A percentile compares a stretch with the other conserved stretches of the same genome.
Conservation (phyloP, 257 asterid genomes). For the Capsicum pubescens region DNA sequence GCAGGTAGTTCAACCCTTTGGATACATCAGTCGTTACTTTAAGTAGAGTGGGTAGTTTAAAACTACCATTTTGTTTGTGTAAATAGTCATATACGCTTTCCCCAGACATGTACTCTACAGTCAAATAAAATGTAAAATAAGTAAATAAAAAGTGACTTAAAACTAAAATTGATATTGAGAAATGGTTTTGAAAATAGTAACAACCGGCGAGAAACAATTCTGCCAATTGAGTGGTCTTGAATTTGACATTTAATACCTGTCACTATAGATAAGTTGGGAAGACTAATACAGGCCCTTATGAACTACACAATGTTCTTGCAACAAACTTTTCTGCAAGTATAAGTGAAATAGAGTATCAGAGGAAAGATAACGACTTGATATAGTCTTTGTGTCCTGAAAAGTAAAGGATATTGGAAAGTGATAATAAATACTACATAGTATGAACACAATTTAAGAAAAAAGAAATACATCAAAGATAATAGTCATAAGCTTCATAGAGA, state of each 20-base stretch:
- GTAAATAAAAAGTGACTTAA: conserved; percentile 17
- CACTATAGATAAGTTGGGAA: conserved; percentile 86
- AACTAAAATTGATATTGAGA: not conserved
- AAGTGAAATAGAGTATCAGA: conserved; percentile 21
- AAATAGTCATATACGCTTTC: no score
- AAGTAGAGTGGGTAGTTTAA: no score
- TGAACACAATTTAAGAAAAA: not conserved
- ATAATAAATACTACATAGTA: not conserved
- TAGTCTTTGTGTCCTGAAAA: not conserved
- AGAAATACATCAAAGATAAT: not conserved
- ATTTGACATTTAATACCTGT: conserved; percentile 58
- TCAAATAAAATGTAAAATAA: conserved; percentile 5
- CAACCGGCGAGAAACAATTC: not conserved
- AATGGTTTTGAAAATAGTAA: not conserved
- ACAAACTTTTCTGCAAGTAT: conserved; percentile 84
- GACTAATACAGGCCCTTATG: conserved; percentile 87
- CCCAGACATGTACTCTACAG: no score
- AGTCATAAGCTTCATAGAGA: not conserved
- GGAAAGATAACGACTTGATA: conserved; percentile 19
- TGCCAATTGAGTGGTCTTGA: not conserved
- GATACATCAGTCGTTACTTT: no score
- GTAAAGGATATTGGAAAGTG: not conserved
- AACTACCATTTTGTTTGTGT: no score
- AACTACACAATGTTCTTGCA: conserved; percentile 95
- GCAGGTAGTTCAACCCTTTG: no score